These are phyloP conservation scores for Orobanche coerulescens DNA, from an alignment of 257 asterid genomes.

Conservation along the genomic window DNA sequence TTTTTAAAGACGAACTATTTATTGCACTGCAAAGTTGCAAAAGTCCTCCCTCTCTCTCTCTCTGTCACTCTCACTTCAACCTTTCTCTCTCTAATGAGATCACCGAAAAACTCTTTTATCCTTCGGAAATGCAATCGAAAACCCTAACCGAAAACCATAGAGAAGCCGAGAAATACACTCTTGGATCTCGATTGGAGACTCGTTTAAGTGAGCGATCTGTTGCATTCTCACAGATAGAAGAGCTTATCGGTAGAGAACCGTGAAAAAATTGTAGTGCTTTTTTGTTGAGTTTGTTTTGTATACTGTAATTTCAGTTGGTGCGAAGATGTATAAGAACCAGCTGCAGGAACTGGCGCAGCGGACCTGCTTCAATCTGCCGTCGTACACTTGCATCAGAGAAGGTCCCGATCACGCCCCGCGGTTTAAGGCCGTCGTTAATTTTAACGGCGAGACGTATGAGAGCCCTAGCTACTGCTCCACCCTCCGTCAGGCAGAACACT, in stretches of 20 bases:
- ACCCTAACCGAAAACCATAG: conserved; percentile 28
- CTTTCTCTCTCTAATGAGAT: conserved; percentile 26
- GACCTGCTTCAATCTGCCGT: conserved; percentile 88
- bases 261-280: conserved; percentile 12
- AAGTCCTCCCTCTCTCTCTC: conserved; percentile 23
- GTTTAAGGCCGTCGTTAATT: conserved; percentile 71
- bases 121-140: conserved; percentile 31
- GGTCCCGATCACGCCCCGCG: conserved; percentile 98
- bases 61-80: conserved; percentile 15
- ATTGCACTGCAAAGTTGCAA: conserved; percentile 30
- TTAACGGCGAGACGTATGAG: conserved; percentile 78
- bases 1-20: conserved; percentile 25
- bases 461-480: conserved; percentile 81
- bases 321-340: conserved; percentile 75
- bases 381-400: conserved; percentile 65
- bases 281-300: not conserved
- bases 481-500: conserved; percentile 85
- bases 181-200: conserved; percentile 30
- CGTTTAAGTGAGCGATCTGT: conserved; percentile 24
- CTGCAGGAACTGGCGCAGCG: conserved; percentile 91
- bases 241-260: not conserved
- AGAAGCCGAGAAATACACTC: conserved; percentile 4
- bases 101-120: conserved; percentile 26
- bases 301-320: conserved; percentile 16
- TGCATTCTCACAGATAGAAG: conserved; percentile 21